A percentile compares a stretch with the other conserved stretches of the same genome.
Evolutionary conservation across 2,329 filamentous ascomycete species (phyloP).

Genomic region (Pseudocercospora cruenta): DNA sequence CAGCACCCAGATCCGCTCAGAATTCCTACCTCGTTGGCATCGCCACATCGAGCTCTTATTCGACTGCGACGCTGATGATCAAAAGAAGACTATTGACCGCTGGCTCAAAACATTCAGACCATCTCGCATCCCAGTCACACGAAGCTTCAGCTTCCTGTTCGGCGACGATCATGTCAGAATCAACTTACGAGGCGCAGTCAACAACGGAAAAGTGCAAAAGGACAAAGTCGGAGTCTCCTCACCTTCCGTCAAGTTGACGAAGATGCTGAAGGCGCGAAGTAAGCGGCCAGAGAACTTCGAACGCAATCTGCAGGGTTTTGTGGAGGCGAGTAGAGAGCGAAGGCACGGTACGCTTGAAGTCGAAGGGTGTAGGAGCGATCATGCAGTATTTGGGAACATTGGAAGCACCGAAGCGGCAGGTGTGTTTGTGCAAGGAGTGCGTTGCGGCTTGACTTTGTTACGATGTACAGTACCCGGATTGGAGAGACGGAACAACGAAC

Average conservation of each 20-base stretch:
- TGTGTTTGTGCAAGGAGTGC: not conserved
- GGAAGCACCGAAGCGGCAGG: not conserved
- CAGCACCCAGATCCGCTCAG: not conserved
- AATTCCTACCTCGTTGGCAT: not conserved
- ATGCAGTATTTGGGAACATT: not conserved
- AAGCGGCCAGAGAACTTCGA: not conserved
- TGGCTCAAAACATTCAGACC: not conserved
- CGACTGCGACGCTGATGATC: not conserved
- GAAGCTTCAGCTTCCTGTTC: not conserved
- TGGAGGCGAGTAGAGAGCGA: not conserved
- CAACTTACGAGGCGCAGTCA: not conserved
- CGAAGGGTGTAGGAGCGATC: not conserved
- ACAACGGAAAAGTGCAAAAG: not conserved
- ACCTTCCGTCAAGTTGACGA: not conserved
- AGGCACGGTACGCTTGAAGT: not conserved
- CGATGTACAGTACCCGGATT: too few relatives aligned
- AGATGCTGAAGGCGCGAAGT: not conserved
- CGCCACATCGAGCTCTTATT: not conserved
- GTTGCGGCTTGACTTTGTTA: not conserved
- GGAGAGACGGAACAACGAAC: too few relatives aligned
- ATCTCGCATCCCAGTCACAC: not conserved
- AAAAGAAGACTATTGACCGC: not conserved
- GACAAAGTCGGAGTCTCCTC: not conserved
- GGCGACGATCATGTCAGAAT: not conserved
- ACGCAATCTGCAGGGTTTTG: not conserved